Base-by-base conservation (phyloP, 495 filamentous ascomycete genomes). In the Aspergillus cristatus region DNA sequence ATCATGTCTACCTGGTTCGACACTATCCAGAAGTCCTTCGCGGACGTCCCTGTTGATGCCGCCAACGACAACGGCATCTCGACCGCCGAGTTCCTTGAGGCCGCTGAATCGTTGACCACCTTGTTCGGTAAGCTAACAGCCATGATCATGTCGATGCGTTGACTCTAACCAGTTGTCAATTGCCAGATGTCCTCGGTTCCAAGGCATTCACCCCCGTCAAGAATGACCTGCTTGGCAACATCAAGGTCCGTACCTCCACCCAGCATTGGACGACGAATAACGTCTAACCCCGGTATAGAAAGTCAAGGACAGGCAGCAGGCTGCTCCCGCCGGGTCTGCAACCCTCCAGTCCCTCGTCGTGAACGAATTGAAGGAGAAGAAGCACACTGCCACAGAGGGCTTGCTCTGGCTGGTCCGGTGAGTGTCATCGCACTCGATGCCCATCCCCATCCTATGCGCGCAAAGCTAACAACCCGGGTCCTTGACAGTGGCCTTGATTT, bases 351-450 rank as follows among this genome's bases (percentile, higher is more conserved):
- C 76, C 31, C 84, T 96, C 35, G 81, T 86, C 34, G 35, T 73
- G 26, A 93, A 86, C 54, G 91, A 98, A 65, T 63, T 94, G 47
- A 89, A 88, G 67, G 73, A 74, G 20, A 86, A 85, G 62, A 82
- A 88, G 57, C 82, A 94, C 60, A 75, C 60, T 31, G 91, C 91
- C 17, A 74, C 84, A 18, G 90, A 96, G 59, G 93, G 89, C 13
- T 68, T 97, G 29, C 58, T 95, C 15, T 98, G 91, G 91, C 75
- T 98, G 18, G 73, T 78, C 30, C 85, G 91, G 90, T 95, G 68
- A 42, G 68, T 64, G 14, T 39, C 14, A n/a, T n/a, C n/a, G n/a
- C n/a, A n/a, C n/a, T n/a, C n/a, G n/a, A n/a, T n/a, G n/a, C n/a
- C n/a, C n/a, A 32, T 33, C 25, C 35, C 45, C 16, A 38, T 40